Base-by-base conservation (phyloP, 306 rosid genomes). In the Arachis stenosperma region DNA sequence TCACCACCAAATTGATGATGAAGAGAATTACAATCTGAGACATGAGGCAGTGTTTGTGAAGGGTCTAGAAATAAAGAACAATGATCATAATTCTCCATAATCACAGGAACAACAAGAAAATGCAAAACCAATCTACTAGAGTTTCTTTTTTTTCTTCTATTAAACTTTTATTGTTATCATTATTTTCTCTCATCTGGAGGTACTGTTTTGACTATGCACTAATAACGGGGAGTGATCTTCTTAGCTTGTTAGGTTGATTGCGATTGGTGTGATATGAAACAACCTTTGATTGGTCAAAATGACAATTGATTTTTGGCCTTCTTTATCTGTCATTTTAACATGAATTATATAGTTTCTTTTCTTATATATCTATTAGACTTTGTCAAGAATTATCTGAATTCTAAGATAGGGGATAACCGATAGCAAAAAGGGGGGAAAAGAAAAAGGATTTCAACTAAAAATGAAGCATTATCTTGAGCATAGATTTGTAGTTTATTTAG, bases 311-410 rank as follows among this genome's bases (percentile, higher is more conserved):
- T 87, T 4, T 86, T 91, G 93, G 86, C 73, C 44, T 67, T 82
- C 74, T 74, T 69, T 82, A 76, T 74, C 82, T 81, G 95, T 91
- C 95, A 76, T 81, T 52, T 90, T 90, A 77, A 37, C 66, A n/a
- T 57, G 70, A 67, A 46, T 54, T 9, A 47, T 47, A 47, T 9
- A 9, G 3, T 9, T 7, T 7, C 9, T 27, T 53, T 72, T 10
- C 13, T 14, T 68, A 80, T 84, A 74, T 66, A 80, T 75, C 68
- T 76, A 37, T 65, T 51, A 14, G 65, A 66, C 71, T 63, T 66
- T 68, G 33, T 22, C 36, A 65, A 37, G 74, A 51, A 72, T 75
- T 33, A 33, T 39, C 41, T 7, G 9, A 3, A 59, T 69, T 55
- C 57, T 54, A 37, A 37, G 42, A 73, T 65, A 55, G 27, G 53